A percentile compares a stretch with the other conserved stretches of the same genome.
These are phyloP conservation scores for Moesziomyces parantarcticus DNA, from an alignment of 1,284 basidiomycete species.

Conservation along the genomic window DNA sequence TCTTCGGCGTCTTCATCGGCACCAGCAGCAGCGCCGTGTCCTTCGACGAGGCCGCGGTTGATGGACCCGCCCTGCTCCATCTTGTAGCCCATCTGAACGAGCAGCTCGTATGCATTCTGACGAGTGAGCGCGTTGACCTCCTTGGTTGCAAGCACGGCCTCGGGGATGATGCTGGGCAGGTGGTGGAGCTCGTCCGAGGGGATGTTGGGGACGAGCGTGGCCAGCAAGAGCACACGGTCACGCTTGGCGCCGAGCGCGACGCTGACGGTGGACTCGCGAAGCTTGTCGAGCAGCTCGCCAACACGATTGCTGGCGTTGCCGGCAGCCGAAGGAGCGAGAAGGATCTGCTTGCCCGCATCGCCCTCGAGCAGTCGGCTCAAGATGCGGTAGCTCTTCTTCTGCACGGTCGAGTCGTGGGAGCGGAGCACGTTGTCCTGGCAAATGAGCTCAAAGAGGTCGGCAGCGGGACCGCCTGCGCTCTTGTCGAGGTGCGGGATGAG, in stretches of 20 bases:
- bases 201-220: conserved; percentile 78
- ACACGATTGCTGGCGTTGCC: conserved; percentile 27
- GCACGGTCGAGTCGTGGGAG: conserved; percentile 78
- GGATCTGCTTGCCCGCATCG: conserved; percentile 42
- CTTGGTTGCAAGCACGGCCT: conserved; percentile 96
- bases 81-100: conserved; percentile 91
- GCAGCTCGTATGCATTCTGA: conserved; percentile 86
- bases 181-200: conserved; percentile 81
- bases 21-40: conserved; percentile 57
- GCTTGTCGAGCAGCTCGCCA: conserved; percentile 52
- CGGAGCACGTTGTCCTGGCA: conserved; percentile 72
- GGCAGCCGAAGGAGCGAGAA: conserved; percentile 17
- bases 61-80: conserved; percentile 89
- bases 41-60: conserved; percentile 80
- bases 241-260: conserved; percentile 88
- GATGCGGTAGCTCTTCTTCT: conserved; percentile 94
- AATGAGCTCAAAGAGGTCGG: conserved; percentile 71
- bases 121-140: conserved; percentile 95
- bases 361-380: conserved; percentile 73
- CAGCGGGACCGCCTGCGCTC: conserved; percentile 39
- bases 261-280: conserved; percentile 67
- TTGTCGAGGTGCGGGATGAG: conserved; percentile 75
- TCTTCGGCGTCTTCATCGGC: conserved; percentile 52
- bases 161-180: conserved; percentile 88
- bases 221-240: conserved; percentile 80